Evolutionary conservation across 331 rosid species (phyloP), one percentile per base, ranked within the genome.

Genomic region (Telfairia occidentalis): DNA sequence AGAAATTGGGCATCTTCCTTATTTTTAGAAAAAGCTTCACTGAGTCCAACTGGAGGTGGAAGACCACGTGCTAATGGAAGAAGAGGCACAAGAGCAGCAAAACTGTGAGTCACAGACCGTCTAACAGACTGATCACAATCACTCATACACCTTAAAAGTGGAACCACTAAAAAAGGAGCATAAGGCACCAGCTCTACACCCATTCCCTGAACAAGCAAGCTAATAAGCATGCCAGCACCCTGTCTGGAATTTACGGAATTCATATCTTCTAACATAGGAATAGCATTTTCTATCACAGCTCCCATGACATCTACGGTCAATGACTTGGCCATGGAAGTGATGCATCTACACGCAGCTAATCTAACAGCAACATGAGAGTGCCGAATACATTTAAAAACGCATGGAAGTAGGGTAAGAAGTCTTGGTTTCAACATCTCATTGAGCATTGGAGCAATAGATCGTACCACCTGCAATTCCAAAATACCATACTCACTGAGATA

Each of bases 1-100:
- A 95, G 82, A 86, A 95, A 95, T 78, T 81, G 85, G 61, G 94
- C 84, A 81, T 95, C 99, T 73, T 92, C 99, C 58, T 87, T 83
- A 70, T 82, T 92, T 74, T 85, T 82, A 32, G 90, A 86, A 55
- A 89, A 76, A 67, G 80, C 86, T 77, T 90, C 92, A 69, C 88
- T 86, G 48, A 91, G 77, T 75, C 90, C 96, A 82, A 60, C 78
- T 26, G 96, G 99, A 73, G 90, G 93, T 71, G 97, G 96, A 82
- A 95, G 89, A 79, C 99, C 99, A 26, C 96, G 89, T 3, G 99
- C 96, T 71, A 95, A 81, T 80, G 99, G 99, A 85, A 95, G 97
- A 80, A 95, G 85, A 65, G 99, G 99, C 74, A 95, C 99, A 81
- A 95, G 97, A 50, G 99, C 92, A 66, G 99, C 99, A 92, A 95